Percentiles rank a stretch among this genome's conserved stretches.
phyloP scores from a whole-genome alignment of 2,329 filamentous ascomycete genomes.

The Saccharata proteae region DNA sequence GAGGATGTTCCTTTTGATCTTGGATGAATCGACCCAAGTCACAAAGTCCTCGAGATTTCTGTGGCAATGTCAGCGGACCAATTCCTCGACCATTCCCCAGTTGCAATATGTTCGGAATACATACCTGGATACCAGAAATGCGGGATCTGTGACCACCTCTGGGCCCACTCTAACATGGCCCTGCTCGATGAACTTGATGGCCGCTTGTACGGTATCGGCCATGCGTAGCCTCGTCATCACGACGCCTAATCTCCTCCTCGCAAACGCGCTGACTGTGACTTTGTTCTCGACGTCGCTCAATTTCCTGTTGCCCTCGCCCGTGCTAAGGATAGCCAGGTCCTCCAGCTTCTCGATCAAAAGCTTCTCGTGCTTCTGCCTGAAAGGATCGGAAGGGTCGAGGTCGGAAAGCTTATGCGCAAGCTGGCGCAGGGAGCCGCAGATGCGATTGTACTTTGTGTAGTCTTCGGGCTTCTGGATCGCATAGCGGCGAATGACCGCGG shows the following conservation, averaged over 20 bases:
- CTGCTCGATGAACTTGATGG: conserved; percentile 78
- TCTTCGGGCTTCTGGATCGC: conserved; percentile 83
- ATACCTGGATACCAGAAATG: conserved; percentile 65
- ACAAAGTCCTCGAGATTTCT: conserved; percentile 90
- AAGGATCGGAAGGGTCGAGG: conserved; percentile 64
- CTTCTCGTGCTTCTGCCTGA: conserved; percentile 73
- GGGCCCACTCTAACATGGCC: conserved; percentile 87
- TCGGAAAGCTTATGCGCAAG: conserved; percentile 79
- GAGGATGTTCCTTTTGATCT: conserved; percentile 94
- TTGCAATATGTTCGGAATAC: conserved; percentile 1
- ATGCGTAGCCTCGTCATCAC: conserved; percentile 85
- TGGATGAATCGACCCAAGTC: conserved; percentile 89
- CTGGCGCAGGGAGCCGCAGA: conserved; percentile 60
- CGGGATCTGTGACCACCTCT: conserved; percentile 79
- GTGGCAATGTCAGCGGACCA: not conserved
- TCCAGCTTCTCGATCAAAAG: conserved; percentile 84
- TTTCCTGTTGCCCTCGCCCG: conserved; percentile 48
- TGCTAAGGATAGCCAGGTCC: conserved; percentile 76
- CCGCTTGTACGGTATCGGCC: conserved; percentile 77
- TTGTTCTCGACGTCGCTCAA: conserved; percentile 65
- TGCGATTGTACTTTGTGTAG: conserved; percentile 47
- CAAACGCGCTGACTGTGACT: conserved; percentile 82
- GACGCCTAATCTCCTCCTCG: conserved; percentile 69
- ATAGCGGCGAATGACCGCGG: conserved; percentile 69
- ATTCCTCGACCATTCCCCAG: not conserved